Evolutionary conservation across 768 basidiomycete species (phyloP).

Genomic region (Mycena floridula): DNA sequence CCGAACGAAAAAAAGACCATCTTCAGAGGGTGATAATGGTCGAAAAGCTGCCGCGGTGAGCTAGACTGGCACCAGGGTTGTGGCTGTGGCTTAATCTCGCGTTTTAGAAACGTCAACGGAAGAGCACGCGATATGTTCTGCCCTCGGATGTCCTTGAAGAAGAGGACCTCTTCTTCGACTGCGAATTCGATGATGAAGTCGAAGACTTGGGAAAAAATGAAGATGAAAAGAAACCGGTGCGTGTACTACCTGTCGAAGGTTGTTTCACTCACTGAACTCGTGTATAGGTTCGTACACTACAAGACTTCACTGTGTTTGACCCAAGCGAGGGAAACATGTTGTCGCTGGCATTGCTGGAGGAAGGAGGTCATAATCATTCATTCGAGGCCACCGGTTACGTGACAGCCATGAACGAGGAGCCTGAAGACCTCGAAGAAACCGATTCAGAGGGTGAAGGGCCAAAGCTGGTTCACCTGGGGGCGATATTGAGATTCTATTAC

Average conservation of each 20-base stretch:
- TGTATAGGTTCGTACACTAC: constrained; percentile 53
- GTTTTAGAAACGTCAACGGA: not conserved
- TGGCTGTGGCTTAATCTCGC: not conserved
- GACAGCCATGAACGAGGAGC: constrained; percentile 47
- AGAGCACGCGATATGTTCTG: not conserved
- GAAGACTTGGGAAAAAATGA: not conserved
- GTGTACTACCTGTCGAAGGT: not conserved
- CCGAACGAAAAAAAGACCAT: not conserved
- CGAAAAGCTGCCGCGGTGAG: no score
- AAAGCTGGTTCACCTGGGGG: constrained; percentile 39
- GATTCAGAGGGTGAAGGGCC: constrained; percentile 25
- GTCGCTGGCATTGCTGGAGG: constrained; percentile 39
- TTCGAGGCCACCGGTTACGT: constrained; percentile 56
- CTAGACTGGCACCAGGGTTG: no score
- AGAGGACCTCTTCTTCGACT: not conserved
- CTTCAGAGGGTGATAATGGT: no score
- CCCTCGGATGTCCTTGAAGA: not conserved
- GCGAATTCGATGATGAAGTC: not conserved
- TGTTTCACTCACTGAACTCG: no score
- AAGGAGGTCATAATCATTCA: constrained; percentile 28
- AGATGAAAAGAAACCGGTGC: not conserved
- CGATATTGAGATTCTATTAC: constrained; percentile 41
- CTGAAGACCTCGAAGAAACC: constrained; percentile 52
- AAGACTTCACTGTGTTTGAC: constrained; percentile 59
- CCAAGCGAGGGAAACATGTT: constrained; percentile 38